Percentiles rank a stretch among this genome's conserved stretches.
These are phyloP conservation scores for Porodaedalea pini DNA, from an alignment of 1,284 basidiomycete genomes.

Conservation along the genomic window DNA sequence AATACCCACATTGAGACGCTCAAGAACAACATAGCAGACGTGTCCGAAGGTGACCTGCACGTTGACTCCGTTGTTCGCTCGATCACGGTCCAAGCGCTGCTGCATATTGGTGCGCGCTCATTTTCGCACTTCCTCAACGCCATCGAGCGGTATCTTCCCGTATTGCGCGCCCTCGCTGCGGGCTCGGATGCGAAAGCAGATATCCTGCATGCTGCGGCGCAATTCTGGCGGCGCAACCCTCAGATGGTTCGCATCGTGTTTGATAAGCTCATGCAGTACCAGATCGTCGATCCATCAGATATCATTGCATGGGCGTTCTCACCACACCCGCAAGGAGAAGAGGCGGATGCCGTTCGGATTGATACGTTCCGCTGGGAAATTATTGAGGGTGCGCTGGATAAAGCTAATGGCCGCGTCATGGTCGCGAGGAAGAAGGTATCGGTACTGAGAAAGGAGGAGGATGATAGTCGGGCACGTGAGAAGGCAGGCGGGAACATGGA, in stretches of 20 bases:
- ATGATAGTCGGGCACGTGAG: conserved; percentile 72
- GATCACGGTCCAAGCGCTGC: conserved; percentile 85
- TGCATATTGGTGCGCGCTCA: conserved; percentile 89
- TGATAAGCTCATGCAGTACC: conserved; percentile 98
- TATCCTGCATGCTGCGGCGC: conserved; percentile 65
- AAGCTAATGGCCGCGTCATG: conserved; percentile 82
- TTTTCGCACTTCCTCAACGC: conserved; percentile 99
- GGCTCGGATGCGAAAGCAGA: conserved; percentile 62
- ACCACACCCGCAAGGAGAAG: conserved; percentile 35
- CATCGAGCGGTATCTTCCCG: conserved; percentile 91
- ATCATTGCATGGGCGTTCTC: conserved; percentile 85
- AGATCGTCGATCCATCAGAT: conserved; percentile 92
- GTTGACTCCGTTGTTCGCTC: conserved; percentile 70
- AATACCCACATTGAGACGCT: conserved; percentile 73
- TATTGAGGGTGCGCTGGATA: conserved; percentile 77
- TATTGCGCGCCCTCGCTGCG: conserved; percentile 74
- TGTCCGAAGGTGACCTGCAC: conserved; percentile 50
- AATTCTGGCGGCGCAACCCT: conserved; percentile 77
- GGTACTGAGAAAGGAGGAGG: conserved; percentile 79
- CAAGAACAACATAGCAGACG: conserved; percentile 55
- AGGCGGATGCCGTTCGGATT: conserved; percentile 35
- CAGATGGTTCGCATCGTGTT: conserved; percentile 90
- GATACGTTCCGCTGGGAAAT: conserved; percentile 78
- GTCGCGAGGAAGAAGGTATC: conserved; percentile 71
- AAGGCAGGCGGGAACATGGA: conserved; percentile 69